Evolutionary conservation across 78 protist species (phyloP), one percentile per base, ranked within the genome.

Genomic region (Chrysochromulina tobinii): DNA sequence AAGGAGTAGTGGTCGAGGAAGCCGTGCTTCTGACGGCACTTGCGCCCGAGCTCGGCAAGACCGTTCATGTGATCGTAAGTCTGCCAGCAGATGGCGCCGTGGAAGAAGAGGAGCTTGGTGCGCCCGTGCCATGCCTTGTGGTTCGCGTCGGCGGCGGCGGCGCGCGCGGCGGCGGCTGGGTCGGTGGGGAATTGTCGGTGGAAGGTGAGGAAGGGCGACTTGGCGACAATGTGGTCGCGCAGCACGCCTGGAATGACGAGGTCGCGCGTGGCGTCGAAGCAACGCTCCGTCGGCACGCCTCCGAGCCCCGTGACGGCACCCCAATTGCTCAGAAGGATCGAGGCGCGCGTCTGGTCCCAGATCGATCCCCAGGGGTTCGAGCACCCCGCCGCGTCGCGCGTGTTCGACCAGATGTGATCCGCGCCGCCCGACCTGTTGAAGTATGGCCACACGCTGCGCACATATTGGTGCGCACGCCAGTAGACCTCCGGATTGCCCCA

Each of bases 301-400:
- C 27, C 72, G 27, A 66, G 72, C 23, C 72, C 72, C 27, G 72
- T 66, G 27, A 66, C 72, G 72, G n/a, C 72, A 20, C 72, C 72
- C 72, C 72, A 66, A 20, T 66, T 66, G 72, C n/a, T 17, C n/a
- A 66, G 72, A 4, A 66, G n/a, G 72, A 66, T 66, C 72, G 72
- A 66, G 72, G 72, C 64, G 64, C 12, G 64, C 64, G 64, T 59
- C 64, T 59, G 23, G 23, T 59, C 64, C 64, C 64, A 59, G 23
- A 59, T 12, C 69, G 69, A 64, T 2, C 20, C 25, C 9, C 81
- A 72, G 14, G 81, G 81, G 53, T 38, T 72, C n/a, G 81, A 23
- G 81, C 81, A 72, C 20, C n/a, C 81, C n/a, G 81, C 81, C n/a
- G 81, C 81, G 81, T 72, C 81, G 81, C 81, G 81, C 5, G 81